phyloP scores from a whole-genome alignment of 441 rosid species.

The Populus hybrid region DNA sequence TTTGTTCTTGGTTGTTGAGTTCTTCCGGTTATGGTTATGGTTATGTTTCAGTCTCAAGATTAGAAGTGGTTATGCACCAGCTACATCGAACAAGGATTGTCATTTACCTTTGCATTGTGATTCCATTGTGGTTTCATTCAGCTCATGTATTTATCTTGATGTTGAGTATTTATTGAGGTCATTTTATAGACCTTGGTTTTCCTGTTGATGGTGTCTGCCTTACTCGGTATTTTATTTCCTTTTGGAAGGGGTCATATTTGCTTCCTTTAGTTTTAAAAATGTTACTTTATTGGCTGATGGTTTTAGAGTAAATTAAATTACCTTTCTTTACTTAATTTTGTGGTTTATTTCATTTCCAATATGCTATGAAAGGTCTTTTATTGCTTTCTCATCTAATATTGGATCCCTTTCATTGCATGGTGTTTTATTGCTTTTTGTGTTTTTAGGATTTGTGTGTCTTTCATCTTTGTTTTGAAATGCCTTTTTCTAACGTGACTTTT shows the following conservation, averaged over 20 bases:
- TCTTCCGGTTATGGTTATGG: too few species aligned
- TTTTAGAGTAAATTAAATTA: neutral
- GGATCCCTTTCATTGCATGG: too few species aligned
- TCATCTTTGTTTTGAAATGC: too few species aligned
- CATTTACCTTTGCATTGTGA: neutral
- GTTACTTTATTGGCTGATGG: neutral
- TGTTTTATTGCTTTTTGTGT: too few species aligned
- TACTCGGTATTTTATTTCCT: slow-evolving; percentile 90
- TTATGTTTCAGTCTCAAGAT: slow-evolving; percentile 44
- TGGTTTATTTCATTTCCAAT: neutral
- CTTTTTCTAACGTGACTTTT: too few species aligned
- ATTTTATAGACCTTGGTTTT: slow-evolving; percentile 80
- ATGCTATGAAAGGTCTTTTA: neutral
- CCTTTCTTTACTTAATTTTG: neutral
- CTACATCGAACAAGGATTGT: slow-evolving; percentile 67
- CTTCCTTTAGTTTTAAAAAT: slow-evolving; percentile 36
- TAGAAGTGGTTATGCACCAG: slow-evolving; percentile 53
- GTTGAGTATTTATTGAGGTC: slow-evolving; percentile 18
- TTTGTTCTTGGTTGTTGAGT: too few species aligned
- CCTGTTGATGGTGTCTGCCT: slow-evolving; percentile 78
- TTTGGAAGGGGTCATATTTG: slow-evolving; percentile 99
- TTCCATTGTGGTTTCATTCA: slow-evolving; percentile 21
- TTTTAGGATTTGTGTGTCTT: too few species aligned
- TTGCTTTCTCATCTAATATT: too few species aligned
- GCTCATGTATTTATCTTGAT: slow-evolving; percentile 1